A percentile compares a stretch with the other conserved stretches of the same genome.
Conservation (phyloP, 345 rosid species). For the Acer negundo region DNA sequence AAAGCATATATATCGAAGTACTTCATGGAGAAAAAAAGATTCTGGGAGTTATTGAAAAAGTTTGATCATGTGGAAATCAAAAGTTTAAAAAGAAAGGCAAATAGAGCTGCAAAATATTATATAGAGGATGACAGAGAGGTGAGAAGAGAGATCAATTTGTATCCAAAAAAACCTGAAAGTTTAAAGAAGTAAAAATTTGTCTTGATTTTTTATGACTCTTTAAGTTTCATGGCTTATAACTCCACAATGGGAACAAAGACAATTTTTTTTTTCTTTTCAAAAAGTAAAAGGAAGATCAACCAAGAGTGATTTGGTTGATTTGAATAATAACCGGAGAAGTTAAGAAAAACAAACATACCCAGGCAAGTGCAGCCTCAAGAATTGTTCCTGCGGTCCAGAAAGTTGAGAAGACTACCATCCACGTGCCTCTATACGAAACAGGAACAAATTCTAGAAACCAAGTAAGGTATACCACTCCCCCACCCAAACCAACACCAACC, state of each 20-base stretch:
- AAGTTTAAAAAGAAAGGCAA: too few species aligned
- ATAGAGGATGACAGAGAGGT: too few species aligned
- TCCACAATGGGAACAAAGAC: not conserved
- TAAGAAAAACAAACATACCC: conserved; percentile 38
- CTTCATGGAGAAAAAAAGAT: too few species aligned
- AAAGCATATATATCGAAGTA: too few species aligned
- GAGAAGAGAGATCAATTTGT: too few species aligned
- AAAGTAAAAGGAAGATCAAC: not conserved
- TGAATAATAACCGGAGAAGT: not conserved
- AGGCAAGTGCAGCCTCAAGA: conserved; percentile 56
- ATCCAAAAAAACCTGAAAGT: too few species aligned
- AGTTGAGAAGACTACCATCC: conserved; percentile 60
- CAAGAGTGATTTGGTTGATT: not conserved
- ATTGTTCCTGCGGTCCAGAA: conserved; percentile 63
- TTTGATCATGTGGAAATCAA: too few species aligned
- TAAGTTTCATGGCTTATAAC: not conserved
- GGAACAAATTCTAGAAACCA: conserved; percentile 68
- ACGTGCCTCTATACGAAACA: conserved; percentile 49
- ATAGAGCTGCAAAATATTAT: too few species aligned
- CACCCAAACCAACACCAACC: conserved; percentile 67
- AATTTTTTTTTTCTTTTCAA: too few species aligned
- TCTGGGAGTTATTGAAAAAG: too few species aligned
- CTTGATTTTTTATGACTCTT: too few species aligned
- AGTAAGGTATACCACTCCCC: conserved; percentile 53
- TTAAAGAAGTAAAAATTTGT: too few species aligned